Evolutionary conservation across 371 early-diverging fungal species (phyloP).

Genomic region (Blakeslea trispora): DNA sequence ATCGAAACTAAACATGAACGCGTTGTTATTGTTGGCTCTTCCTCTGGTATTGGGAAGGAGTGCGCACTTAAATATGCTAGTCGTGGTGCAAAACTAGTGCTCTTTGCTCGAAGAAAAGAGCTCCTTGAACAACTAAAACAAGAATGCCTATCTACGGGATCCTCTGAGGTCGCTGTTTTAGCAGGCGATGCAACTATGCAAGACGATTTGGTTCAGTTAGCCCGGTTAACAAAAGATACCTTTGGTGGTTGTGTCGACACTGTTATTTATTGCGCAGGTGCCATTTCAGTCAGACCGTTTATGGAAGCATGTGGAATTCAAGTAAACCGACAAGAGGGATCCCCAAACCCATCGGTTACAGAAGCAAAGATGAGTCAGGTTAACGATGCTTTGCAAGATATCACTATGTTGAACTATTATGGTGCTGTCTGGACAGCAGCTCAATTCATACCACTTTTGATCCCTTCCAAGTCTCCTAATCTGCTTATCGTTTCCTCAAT

Average conservation of each 20-base stretch:
- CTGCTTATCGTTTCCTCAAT: conserved; percentile 80
- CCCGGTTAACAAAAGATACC: conserved; percentile 25
- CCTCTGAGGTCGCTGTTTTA: conserved; percentile 18
- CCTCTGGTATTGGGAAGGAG: conserved; percentile 79
- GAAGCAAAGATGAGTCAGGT: conserved; percentile 5
- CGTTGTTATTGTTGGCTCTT: conserved; percentile 80
- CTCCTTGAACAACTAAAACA: conserved; percentile 51
- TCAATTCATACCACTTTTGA: conserved; percentile 62
- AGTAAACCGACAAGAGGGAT: conserved; percentile 11
- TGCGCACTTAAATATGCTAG: conserved; percentile 72
- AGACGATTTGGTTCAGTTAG: conserved; percentile 23
- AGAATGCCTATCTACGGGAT: conserved; percentile 46
- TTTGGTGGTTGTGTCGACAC: conserved; percentile 59
- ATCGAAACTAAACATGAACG: conserved; percentile 41
- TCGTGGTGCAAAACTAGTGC: conserved; percentile 66
- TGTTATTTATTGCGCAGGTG: conserved; percentile 70
- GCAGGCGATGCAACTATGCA: conserved; percentile 43
- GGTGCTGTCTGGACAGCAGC: conserved; percentile 65
- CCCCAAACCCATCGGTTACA: not conserved
- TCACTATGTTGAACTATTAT: conserved; percentile 67
- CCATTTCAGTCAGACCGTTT: conserved; percentile 64
- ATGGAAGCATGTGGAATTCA: conserved; percentile 52
- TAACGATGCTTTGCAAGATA: conserved; percentile 34
- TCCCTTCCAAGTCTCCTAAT: conserved; percentile 50
- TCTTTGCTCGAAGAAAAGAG: conserved; percentile 67